Evolutionary conservation across 345 rosid genomes (phyloP).

Genomic region (Syzygium grande): DNA sequence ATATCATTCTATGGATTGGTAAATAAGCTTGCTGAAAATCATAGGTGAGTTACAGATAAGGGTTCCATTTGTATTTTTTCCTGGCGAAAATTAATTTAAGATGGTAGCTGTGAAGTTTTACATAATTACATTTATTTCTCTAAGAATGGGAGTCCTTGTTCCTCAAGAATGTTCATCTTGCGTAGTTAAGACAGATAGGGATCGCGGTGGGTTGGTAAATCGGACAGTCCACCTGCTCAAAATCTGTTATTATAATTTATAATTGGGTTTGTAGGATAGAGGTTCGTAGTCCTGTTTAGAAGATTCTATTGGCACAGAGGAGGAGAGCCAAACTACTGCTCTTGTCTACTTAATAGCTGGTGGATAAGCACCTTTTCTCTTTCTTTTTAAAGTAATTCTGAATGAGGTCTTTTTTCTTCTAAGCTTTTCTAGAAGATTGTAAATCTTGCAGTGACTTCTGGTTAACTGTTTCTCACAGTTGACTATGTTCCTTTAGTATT

Average conservation of each 20-base stretch:
- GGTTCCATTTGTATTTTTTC: background rate
- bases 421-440: background rate
- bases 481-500: background rate
- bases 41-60: constrained; percentile 40
- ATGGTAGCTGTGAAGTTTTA: background rate
- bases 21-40: constrained; percentile 71
- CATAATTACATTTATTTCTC: background rate
- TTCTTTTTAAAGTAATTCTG: background rate
- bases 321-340: background rate
- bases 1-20: constrained; percentile 74
- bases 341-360: background rate
- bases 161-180: background rate
- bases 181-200: background rate
- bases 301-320: background rate
- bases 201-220: background rate
- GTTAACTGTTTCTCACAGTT: background rate
- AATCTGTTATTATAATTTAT: background rate
- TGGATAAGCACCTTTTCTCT: background rate
- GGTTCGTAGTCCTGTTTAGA: background rate
- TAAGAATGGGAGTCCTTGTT: background rate
- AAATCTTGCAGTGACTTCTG: background rate
- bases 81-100: background rate
- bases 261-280: background rate
- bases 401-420: background rate
- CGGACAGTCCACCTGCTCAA: background rate